These are phyloP conservation scores for Mesembryanthemum crystallinum DNA, from an alignment of 148 eudicot genomes.

Conservation along the genomic window DNA sequence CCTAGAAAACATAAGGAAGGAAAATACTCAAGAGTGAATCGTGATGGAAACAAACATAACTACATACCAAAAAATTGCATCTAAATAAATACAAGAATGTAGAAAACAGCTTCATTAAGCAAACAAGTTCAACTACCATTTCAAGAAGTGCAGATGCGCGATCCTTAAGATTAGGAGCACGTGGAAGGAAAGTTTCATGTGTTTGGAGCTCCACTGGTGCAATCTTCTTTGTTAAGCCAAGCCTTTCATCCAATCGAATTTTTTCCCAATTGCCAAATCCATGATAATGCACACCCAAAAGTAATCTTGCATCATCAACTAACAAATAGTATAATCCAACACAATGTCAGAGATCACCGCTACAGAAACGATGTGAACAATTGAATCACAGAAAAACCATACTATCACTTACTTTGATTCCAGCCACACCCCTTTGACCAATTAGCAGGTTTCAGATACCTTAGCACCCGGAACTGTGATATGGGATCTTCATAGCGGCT, in stretches of 20 bases:
- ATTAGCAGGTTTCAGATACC: conserved; percentile 87
- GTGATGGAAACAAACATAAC: neutral
- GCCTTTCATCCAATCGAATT: conserved; percentile 86
- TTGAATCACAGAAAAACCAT: neutral
- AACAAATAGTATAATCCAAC: conserved; percentile 1
- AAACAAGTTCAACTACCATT: conserved; percentile 49
- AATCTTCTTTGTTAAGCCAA: conserved; percentile 87
- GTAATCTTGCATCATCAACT: conserved; percentile 98
- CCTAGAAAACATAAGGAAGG: neutral
- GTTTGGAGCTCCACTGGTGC: conserved; percentile 99
- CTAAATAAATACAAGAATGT: neutral
- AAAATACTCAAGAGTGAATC: no score
- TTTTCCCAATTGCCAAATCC: conserved; percentile 99
- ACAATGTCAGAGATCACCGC: conserved; percentile 12
- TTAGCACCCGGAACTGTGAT: conserved; percentile 78
- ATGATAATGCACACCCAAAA: conserved; percentile 87
- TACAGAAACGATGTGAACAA: neutral
- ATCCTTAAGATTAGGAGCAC: conserved; percentile 98
- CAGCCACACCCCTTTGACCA: conserved; percentile 99
- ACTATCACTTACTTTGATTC: conserved; percentile 78
- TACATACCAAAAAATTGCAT: neutral
- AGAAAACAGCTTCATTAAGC: neutral
- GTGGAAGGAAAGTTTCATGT: conserved; percentile 96
- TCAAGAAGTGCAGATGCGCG: conserved; percentile 92
- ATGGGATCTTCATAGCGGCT: conserved; percentile 69